Evolutionary conservation across 768 basidiomycete species (phyloP).

Genomic region (Pleurotus tuoliensis): DNA sequence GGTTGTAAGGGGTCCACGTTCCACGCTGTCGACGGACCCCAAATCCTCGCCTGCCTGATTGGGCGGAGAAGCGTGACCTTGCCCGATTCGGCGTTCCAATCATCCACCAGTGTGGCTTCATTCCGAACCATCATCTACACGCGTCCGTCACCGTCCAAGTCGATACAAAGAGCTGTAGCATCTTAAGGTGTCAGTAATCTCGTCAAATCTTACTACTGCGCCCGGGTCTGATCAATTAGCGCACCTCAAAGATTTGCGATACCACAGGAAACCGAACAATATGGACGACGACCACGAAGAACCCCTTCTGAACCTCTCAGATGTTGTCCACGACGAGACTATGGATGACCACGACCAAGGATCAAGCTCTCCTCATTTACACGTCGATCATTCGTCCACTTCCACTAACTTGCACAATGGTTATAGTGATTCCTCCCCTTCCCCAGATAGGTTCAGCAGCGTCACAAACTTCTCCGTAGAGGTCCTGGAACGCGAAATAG

Average conservation of each 20-base stretch:
- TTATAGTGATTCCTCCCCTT: slow-evolving; percentile 33
- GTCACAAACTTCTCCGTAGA: slow-evolving; percentile 60
- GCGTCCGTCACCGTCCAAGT: neutral
- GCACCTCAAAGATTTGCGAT: no score
- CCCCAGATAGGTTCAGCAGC: slow-evolving; percentile 28
- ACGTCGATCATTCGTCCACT: slow-evolving; percentile 25
- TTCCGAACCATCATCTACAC: slow-evolving; percentile 1
- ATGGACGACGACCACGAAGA: slow-evolving; percentile 49
- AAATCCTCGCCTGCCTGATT: no score
- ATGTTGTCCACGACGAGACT: slow-evolving; percentile 80
- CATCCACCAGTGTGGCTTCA: neutral
- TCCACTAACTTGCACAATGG: slow-evolving; percentile 34
- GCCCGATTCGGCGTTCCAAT: neutral
- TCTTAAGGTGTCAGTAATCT: neutral
- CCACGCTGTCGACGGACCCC: no score
- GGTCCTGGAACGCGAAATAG: slow-evolving; percentile 76
- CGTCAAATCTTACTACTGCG: neutral
- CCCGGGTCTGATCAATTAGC: no score
- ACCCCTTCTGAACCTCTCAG: slow-evolving; percentile 70
- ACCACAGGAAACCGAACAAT: neutral
- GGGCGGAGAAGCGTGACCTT: neutral
- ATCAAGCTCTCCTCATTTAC: slow-evolving; percentile 16
- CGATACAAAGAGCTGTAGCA: neutral
- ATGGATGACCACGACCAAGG: slow-evolving; percentile 52
- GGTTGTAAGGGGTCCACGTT: neutral